Percentiles rank a stretch among this genome's conserved stretches.
Evolutionary conservation across 2,329 filamentous ascomycete genomes (phyloP).

Genomic region (Chaetothyriales sp.): DNA sequence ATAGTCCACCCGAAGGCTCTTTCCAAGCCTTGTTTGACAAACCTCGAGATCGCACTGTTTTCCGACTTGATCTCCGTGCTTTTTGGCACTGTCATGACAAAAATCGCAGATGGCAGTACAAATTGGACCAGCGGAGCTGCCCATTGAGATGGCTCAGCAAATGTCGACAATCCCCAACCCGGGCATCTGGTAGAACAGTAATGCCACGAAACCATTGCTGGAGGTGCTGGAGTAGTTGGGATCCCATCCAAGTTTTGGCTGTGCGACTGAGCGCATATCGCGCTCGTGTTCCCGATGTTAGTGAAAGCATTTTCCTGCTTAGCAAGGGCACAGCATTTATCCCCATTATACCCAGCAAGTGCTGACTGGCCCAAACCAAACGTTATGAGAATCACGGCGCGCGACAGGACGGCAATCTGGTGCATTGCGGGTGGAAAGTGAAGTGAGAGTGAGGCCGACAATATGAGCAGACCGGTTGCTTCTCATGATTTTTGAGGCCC

Average conservation of each 20-base stretch:
- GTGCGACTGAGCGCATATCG: neutral
- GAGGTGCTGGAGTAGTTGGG: neutral
- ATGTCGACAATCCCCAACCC: neutral
- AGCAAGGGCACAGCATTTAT: neutral
- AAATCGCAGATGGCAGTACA: neutral
- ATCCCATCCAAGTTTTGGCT: neutral
- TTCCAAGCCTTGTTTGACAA: neutral
- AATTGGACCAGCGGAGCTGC: neutral
- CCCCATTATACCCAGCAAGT: neutral
- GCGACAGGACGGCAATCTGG: too few species aligned
- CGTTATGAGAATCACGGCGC: too few species aligned
- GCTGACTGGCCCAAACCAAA: too few species aligned
- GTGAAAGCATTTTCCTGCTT: neutral
- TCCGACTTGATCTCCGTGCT: neutral
- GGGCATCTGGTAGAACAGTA: neutral
- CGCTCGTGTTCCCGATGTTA: neutral
- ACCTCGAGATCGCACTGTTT: neutral
- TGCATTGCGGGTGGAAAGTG: too few species aligned
- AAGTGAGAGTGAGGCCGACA: too few species aligned
- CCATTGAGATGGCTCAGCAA: neutral
- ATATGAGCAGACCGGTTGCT: too few species aligned
- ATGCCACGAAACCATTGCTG: neutral
- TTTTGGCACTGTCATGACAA: neutral
- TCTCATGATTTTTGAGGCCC: too few species aligned
- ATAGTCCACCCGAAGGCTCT: neutral